A percentile compares a stretch with the other conserved stretches of the same genome.
Evolutionary conservation across 306 rosid species (phyloP).

Genomic region (Prunus campanulata): DNA sequence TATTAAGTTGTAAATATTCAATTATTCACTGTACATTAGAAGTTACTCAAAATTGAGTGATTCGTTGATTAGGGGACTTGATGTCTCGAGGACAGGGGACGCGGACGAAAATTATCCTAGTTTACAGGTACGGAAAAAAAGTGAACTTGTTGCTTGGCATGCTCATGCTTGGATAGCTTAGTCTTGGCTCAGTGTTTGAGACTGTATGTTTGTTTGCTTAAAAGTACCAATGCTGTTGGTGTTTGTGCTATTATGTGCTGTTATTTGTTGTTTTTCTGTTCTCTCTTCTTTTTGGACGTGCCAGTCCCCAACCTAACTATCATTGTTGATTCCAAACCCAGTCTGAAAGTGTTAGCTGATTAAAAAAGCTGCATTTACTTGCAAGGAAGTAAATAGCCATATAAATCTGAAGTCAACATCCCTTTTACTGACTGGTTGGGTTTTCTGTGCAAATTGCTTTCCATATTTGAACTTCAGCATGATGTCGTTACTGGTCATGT

Average conservation of each 20-base stretch:
- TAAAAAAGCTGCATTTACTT: neutral
- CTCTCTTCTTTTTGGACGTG: neutral
- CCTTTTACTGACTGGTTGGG: neutral
- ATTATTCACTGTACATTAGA: slow-evolving; percentile 5
- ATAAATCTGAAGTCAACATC: neutral
- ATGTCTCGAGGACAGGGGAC: slow-evolving; percentile 78
- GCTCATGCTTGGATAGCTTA: neutral
- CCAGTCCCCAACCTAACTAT: neutral
- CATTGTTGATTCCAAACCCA: neutral
- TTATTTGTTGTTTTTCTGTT: neutral
- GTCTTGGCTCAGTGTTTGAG: neutral
- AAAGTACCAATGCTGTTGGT: neutral
- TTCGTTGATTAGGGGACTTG: slow-evolving; percentile 70
- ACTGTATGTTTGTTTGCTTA: neutral
- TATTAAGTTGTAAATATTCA: neutral
- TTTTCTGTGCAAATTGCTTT: neutral
- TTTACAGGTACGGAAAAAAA: slow-evolving; percentile 64
- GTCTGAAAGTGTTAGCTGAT: neutral
- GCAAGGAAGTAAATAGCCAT: neutral
- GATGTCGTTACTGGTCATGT: neutral
- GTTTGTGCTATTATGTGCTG: neutral
- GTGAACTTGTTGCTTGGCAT: slow-evolving; percentile 25
- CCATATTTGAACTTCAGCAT: neutral
- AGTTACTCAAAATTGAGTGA: slow-evolving; percentile 30
- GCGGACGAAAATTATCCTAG: slow-evolving; percentile 66